A percentile compares a stretch with the other conserved stretches of the same genome.
Conservation (phyloP, 148 eudicot species). For the Chenopodium berlandieri region DNA sequence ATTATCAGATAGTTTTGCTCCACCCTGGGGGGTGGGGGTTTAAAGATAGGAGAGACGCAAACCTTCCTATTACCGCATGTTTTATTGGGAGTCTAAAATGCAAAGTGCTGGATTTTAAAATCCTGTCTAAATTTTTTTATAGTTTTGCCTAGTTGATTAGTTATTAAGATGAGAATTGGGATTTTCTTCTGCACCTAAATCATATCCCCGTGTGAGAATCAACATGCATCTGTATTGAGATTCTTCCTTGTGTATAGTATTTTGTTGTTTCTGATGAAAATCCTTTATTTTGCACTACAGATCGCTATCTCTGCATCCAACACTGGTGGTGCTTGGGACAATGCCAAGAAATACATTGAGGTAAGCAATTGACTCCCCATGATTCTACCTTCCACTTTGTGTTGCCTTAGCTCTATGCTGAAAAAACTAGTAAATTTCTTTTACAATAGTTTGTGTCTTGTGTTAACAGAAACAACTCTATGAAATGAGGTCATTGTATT, state of each 20-base stretch:
- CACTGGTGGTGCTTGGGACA: constrained; percentile 96
- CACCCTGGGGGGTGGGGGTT: not conserved
- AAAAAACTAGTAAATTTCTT: not conserved
- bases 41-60: not conserved
- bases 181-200: too few species aligned
- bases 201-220: not conserved
- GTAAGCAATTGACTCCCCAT: constrained; percentile 27
- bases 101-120: not conserved
- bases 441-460: not conserved
- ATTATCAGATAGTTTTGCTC: too few species aligned
- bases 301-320: constrained; percentile 89
- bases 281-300: constrained; percentile 35
- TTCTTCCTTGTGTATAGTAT: not conserved
- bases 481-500: not conserved
- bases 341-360: constrained; percentile 89
- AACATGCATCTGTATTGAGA: not conserved
- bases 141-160: not conserved
- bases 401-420: not conserved
- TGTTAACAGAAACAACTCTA: not conserved
- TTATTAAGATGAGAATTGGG: too few species aligned
- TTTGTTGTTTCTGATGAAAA: not conserved
- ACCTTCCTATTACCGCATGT: not conserved
- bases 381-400: not conserved
- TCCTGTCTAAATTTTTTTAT: too few species aligned
- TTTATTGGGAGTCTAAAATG: not conserved